These are phyloP conservation scores for Combretum micranthum DNA, from an alignment of 345 rosid species.

Conservation along the genomic window DNA sequence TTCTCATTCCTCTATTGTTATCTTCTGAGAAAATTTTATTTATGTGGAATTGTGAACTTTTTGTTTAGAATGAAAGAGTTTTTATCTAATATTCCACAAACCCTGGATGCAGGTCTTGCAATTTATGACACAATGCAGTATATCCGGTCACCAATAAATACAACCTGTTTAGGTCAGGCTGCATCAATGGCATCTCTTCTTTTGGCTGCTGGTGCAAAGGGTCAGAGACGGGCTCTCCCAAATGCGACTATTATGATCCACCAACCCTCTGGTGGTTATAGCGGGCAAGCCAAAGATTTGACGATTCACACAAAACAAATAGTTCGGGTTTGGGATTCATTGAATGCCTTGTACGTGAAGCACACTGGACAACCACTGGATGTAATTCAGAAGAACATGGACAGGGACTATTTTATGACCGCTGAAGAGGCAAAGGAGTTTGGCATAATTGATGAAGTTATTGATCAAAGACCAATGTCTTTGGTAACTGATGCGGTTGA, in stretches of 20 bases:
- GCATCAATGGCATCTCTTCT: constrained; percentile 99
- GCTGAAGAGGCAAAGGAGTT: constrained; percentile 88
- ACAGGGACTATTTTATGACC: constrained; percentile 95
- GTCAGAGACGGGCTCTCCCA: constrained; percentile 88
- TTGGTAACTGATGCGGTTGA: constrained; percentile 77
- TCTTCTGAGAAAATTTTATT: background rate
- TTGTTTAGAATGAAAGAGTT: background rate
- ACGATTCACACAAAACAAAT: constrained; percentile 92
- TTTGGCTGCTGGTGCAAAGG: constrained; percentile 82
- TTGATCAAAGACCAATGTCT: constrained; percentile 74
- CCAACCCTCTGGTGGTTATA: constrained; percentile 98
- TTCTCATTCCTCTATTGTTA: background rate
- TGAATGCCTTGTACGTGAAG: constrained; percentile 63
- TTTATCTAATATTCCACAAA: no score
- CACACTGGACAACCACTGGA: constrained; percentile 80
- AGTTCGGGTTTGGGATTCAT: constrained; percentile 81
- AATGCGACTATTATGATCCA: constrained; percentile 95
- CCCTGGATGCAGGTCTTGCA: constrained; percentile 60
- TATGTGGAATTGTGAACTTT: background rate
- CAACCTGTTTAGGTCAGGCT: constrained; percentile 96
- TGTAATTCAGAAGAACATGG: constrained; percentile 82
- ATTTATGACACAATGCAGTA: constrained; percentile 98
- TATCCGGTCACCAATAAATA: constrained; percentile 79
- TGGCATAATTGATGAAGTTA: constrained; percentile 93
- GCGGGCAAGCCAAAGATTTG: constrained; percentile 94